A percentile compares a stretch with the other conserved stretches of the same genome.
These are phyloP conservation scores for Mucor indicus DNA, from an alignment of 371 early-diverging fungal species.

Conservation along the genomic window DNA sequence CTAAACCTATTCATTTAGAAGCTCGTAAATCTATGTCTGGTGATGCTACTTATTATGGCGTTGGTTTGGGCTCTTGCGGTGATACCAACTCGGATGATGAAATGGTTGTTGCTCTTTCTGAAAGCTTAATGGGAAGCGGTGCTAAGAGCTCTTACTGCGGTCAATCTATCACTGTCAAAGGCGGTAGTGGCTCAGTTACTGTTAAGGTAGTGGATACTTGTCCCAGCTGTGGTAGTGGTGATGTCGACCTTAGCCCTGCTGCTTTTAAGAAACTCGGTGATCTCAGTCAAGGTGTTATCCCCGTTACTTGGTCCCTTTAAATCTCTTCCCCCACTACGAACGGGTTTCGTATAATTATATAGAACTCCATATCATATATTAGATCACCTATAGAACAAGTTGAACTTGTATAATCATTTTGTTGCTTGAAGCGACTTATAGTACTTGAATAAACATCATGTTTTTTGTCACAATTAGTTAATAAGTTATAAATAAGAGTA, in stretches of 20 bases:
- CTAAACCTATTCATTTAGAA: too few species aligned
- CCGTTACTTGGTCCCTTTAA: constrained; percentile 39
- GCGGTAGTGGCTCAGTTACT: constrained; percentile 25
- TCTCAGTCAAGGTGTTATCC: constrained; percentile 32
- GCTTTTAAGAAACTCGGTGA: constrained; percentile 45
- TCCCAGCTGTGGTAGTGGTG: constrained; percentile 36
- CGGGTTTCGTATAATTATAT: too few species aligned
- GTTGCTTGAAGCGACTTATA: too few species aligned
- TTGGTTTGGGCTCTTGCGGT: constrained; percentile 35
- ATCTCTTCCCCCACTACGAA: background rate
- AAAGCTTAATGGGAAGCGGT: constrained; percentile 31
- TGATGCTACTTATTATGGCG: constrained; percentile 26
- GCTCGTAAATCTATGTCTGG: constrained; percentile 6
- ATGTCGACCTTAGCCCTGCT: constrained; percentile 36
- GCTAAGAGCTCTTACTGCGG: constrained; percentile 27
- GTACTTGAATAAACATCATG: too few species aligned
- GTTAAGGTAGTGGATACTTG: constrained; percentile 51
- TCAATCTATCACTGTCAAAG: constrained; percentile 22
- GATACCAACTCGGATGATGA: constrained; percentile 21
- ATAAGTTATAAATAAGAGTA: too few species aligned
- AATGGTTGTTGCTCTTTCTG: constrained; percentile 27
- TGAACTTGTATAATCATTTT: too few species aligned
- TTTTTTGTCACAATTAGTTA: too few species aligned
- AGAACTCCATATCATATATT: too few species aligned
- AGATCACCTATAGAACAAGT: too few species aligned